Percentiles rank a stretch among this genome's conserved stretches.
These are phyloP conservation scores for Conringia planisiliqua DNA, from an alignment of 345 rosid species.

Conservation along the genomic window DNA sequence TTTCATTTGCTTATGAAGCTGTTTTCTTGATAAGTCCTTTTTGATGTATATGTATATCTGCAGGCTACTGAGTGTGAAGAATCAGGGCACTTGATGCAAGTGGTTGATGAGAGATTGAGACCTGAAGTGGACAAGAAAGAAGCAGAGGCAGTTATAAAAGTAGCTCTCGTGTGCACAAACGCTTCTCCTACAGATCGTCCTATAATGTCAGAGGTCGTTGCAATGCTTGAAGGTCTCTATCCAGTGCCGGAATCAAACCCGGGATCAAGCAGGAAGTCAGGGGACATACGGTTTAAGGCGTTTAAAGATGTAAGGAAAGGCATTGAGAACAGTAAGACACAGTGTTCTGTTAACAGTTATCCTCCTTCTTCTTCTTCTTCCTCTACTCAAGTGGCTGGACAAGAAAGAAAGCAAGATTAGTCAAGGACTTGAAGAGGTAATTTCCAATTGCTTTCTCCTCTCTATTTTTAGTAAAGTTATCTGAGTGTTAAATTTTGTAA, in stretches of 20 bases:
- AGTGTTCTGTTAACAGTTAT: constrained; percentile 25
- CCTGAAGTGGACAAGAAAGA: constrained; percentile 40
- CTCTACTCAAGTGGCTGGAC: constrained; percentile 20
- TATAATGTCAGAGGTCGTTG: constrained; percentile 55
- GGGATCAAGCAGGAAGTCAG: constrained; percentile 32
- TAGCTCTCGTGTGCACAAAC: constrained; percentile 49
- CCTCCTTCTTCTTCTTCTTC: constrained; percentile 28
- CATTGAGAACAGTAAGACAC: constrained; percentile 36
- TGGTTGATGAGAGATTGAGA: constrained; percentile 45
- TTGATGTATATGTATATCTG: not conserved
- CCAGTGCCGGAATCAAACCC: constrained; percentile 38
- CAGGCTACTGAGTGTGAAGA: constrained; percentile 47
- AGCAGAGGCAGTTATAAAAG: constrained; percentile 41
- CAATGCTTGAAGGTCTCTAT: constrained; percentile 47
- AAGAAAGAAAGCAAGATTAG: constrained; percentile 10
- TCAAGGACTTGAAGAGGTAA: constrained; percentile 3
- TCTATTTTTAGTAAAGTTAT: not conserved
- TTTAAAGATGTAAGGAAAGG: constrained; percentile 42
- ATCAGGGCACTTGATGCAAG: constrained; percentile 37
- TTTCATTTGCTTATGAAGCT: not conserved
- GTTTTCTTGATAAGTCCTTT: not conserved
- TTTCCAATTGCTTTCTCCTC: not conserved
- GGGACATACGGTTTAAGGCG: constrained; percentile 46
- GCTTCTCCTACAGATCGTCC: constrained; percentile 51
- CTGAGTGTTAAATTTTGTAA: not conserved